Percentiles rank a stretch among this genome's conserved stretches.
Conservation (phyloP, 768 basidiomycete species). For the Russula dissimulans region DNA sequence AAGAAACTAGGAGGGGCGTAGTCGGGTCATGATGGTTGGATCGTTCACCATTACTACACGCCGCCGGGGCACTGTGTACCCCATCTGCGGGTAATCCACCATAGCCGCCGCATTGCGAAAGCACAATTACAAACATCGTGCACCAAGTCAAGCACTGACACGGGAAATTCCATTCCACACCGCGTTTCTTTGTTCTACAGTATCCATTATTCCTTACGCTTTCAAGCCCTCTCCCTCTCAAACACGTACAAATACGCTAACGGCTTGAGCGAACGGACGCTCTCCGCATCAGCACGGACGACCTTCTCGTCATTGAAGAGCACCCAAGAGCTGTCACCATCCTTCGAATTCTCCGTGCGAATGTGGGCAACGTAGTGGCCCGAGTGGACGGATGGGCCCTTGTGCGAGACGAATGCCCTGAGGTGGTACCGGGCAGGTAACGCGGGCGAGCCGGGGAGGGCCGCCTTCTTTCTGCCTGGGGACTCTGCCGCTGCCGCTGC, state of each 20-base stretch:
- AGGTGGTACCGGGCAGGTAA: conserved; percentile 74
- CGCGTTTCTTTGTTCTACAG: no score
- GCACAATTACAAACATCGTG: no score
- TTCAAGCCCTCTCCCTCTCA: conserved; percentile 36
- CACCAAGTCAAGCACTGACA: no score
- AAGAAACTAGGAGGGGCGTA: no score
- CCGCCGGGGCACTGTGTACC: no score
- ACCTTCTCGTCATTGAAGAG: conserved; percentile 97
- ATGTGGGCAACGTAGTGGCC: conserved; percentile 90
- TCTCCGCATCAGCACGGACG: conserved; percentile 76
- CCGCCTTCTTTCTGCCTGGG: no score
- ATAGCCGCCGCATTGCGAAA: no score
- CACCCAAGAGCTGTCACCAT: conserved; percentile 53
- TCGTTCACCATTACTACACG: no score
- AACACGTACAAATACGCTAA: conserved; percentile 94
- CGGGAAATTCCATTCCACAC: no score
- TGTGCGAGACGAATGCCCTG: conserved; percentile 95
- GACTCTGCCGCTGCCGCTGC: not conserved
- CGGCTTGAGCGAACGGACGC: conserved; percentile 70
- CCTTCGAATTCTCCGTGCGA: conserved; percentile 29
- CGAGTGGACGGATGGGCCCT: conserved; percentile 90
- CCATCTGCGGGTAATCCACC: no score
- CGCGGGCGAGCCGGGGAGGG: conserved; percentile 32
- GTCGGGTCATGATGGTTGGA: no score
- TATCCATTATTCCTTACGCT: not conserved